Conservation (phyloP, 495 filamentous ascomycete species). For the Evansstolkia leycettana region DNA sequence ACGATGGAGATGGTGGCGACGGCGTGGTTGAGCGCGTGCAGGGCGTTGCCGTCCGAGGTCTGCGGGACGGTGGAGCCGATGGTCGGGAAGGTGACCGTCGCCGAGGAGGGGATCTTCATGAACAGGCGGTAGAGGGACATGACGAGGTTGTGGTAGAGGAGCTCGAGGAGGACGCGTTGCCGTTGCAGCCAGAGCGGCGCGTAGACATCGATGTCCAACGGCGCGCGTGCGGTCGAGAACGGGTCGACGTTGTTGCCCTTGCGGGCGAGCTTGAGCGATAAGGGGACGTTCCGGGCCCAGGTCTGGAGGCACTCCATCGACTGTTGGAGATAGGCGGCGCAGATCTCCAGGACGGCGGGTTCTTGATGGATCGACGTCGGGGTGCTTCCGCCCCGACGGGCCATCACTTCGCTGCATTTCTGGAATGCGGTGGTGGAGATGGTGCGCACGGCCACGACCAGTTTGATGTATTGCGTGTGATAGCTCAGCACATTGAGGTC, state of each 20-base stretch:
- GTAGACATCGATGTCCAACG: not conserved
- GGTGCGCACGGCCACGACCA: constrained; percentile 23
- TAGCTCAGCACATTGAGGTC: constrained; percentile 13
- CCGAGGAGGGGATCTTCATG: too few relatives aligned
- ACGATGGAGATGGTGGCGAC: constrained; percentile 33
- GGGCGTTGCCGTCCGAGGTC: too few relatives aligned
- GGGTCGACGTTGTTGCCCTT: constrained; percentile 2
- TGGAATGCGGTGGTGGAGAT: constrained; percentile 26
- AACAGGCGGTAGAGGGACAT: constrained; percentile 34
- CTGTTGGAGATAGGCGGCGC: not conserved
- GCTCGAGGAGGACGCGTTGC: constrained; percentile 39
- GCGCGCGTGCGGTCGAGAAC: not conserved
- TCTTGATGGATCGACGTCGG: not conserved
- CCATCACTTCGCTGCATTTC: constrained; percentile 8
- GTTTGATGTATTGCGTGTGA: constrained; percentile 22
- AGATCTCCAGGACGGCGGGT: too few relatives aligned
- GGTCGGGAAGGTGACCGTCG: too few relatives aligned
- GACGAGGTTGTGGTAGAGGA: constrained; percentile 34
- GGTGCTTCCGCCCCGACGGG: constrained; percentile 13
- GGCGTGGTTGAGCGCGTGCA: too few relatives aligned
- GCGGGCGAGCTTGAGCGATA: constrained; percentile 15
- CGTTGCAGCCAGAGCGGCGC: constrained; percentile 29
- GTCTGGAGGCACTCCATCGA: constrained; percentile 5
- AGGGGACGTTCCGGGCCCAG: constrained; percentile 24
- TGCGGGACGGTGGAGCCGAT: too few relatives aligned